Conservation (phyloP, 2,329 filamentous ascomycete genomes). For the Sarocladiaceae sp. region DNA sequence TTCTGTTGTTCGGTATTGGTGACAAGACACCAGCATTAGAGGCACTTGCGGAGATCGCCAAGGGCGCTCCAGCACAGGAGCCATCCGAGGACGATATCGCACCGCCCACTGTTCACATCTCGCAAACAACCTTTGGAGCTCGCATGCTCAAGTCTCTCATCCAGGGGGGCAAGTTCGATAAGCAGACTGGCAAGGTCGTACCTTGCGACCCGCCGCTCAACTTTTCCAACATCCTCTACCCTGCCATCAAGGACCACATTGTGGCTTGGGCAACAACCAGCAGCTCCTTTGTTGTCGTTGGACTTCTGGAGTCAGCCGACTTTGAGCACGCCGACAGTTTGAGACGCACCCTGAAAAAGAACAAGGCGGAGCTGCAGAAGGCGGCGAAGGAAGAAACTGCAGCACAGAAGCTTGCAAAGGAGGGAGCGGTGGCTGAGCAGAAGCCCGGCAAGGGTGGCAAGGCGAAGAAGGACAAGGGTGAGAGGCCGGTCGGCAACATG, state of each 20-base stretch:
- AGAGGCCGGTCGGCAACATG: slow-evolving; percentile 52
- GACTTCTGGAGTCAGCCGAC: slow-evolving; percentile 69
- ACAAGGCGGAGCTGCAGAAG: slow-evolving; percentile 65
- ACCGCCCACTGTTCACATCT: slow-evolving; percentile 44
- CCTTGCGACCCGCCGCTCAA: slow-evolving; percentile 70
- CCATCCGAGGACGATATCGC: slow-evolving; percentile 29
- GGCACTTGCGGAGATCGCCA: slow-evolving; percentile 62
- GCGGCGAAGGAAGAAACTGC: slow-evolving; percentile 57
- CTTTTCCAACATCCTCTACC: slow-evolving; percentile 80
- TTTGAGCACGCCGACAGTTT: slow-evolving; percentile 66
- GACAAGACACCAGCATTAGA: slow-evolving; percentile 72
- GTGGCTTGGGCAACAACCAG: slow-evolving; percentile 81
- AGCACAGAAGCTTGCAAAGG: slow-evolving; percentile 48
- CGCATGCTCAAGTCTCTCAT: slow-evolving; percentile 90
- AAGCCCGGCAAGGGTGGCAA: slow-evolving; percentile 37
- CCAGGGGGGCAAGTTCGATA: slow-evolving; percentile 82
- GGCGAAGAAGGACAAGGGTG: slow-evolving; percentile 38
- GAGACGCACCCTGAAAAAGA: slow-evolving; percentile 65
- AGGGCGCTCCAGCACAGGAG: slow-evolving; percentile 45
- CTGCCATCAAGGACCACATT: slow-evolving; percentile 69
- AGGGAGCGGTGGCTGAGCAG: slow-evolving; percentile 35
- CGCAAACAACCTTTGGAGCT: slow-evolving; percentile 60
- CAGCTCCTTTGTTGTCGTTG: slow-evolving; percentile 82
- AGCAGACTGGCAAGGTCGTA: slow-evolving; percentile 63
- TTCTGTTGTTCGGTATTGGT: slow-evolving; percentile 70